A percentile compares a stretch with the other conserved stretches of the same genome.
phyloP scores from a whole-genome alignment of 2,329 filamentous ascomycete species.

The Calonectria naviculata region DNA sequence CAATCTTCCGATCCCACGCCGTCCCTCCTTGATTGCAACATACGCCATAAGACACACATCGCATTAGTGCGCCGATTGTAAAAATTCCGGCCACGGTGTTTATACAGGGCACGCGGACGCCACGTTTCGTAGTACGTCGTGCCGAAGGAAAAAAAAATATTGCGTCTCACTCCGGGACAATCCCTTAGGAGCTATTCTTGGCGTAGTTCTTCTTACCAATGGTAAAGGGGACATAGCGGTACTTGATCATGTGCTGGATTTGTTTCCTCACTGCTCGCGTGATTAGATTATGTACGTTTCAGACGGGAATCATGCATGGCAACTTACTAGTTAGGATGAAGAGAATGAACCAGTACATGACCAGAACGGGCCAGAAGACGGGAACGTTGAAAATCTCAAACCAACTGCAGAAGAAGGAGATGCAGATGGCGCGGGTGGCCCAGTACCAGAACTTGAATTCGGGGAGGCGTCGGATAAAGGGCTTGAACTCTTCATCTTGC shows the following conservation, averaged over 20 bases:
- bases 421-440: conserved; percentile 85
- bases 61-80: conserved; percentile 40
- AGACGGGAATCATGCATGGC: not conserved
- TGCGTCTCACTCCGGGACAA: not conserved
- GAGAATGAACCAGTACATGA: conserved; percentile 98
- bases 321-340: conserved; percentile 93
- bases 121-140: conserved; percentile 26
- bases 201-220: conserved; percentile 88
- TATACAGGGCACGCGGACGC: conserved; percentile 39
- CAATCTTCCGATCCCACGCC: conserved; percentile 27
- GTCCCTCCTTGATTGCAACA: conserved; percentile 36
- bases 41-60: conserved; percentile 34
- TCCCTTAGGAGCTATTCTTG: conserved; percentile 65
- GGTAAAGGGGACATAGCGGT: conserved; percentile 95
- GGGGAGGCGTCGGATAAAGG: conserved; percentile 93
- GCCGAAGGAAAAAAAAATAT: conserved; percentile 34
- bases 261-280: conserved; percentile 85
- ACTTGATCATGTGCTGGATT: conserved; percentile 99
- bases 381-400: conserved; percentile 95
- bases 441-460: conserved; percentile 99
- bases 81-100: conserved; percentile 33
- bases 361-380: conserved; percentile 98
- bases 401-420: conserved; percentile 91
- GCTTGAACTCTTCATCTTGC: conserved; percentile 96
- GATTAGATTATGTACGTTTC: conserved; percentile 6